phyloP scores from a whole-genome alignment of 768 basidiomycete genomes.

The Strobilomyces dryophilus region DNA sequence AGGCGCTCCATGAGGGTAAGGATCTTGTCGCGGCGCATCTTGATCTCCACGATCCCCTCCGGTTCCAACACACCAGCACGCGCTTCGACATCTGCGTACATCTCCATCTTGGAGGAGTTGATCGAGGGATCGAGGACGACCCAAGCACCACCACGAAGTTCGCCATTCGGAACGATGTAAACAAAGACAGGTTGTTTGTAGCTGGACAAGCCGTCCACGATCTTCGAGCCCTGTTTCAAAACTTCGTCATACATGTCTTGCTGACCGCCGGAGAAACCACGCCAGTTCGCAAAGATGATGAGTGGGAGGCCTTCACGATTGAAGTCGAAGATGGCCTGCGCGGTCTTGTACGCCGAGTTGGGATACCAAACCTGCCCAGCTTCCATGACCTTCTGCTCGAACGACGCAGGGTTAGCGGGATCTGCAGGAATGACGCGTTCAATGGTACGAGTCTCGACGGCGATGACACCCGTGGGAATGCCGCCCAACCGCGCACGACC shows the following conservation, averaged over 20 bases:
- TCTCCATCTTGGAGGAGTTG: slow-evolving; percentile 96
- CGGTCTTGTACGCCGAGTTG: slow-evolving; percentile 98
- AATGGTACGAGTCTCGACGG: slow-evolving; percentile 95
- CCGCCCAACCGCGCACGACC: slow-evolving; percentile 96
- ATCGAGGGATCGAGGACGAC: slow-evolving; percentile 98
- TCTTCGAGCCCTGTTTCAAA: slow-evolving; percentile 95
- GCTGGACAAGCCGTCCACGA: slow-evolving; percentile 94
- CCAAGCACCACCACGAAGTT: slow-evolving; percentile 98
- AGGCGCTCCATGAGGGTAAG: slow-evolving; percentile 89
- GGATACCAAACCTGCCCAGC: slow-evolving; percentile 99
- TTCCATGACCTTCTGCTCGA: slow-evolving; percentile 98
- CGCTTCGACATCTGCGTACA: slow-evolving; percentile 96
- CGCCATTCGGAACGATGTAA: slow-evolving; percentile 97
- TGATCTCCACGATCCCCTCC: slow-evolving; percentile 96
- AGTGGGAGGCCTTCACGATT: slow-evolving; percentile 94
- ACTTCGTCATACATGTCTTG: slow-evolving; percentile 99
- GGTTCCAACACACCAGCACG: slow-evolving; percentile 96
- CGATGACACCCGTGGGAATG: slow-evolving; percentile 96
- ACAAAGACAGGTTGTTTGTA: slow-evolving; percentile 99
- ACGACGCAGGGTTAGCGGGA: slow-evolving; percentile 93
- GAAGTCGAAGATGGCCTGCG: slow-evolving; percentile 98
- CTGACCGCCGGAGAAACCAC: slow-evolving; percentile 99
- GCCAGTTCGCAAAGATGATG: slow-evolving; percentile 99
- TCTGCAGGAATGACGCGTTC: slow-evolving; percentile 97
- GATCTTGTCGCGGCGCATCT: slow-evolving; percentile 94